A percentile compares a stretch with the other conserved stretches of the same genome.
phyloP scores from a whole-genome alignment of 148 eudicot species.

The Diospyros kaki region DNA sequence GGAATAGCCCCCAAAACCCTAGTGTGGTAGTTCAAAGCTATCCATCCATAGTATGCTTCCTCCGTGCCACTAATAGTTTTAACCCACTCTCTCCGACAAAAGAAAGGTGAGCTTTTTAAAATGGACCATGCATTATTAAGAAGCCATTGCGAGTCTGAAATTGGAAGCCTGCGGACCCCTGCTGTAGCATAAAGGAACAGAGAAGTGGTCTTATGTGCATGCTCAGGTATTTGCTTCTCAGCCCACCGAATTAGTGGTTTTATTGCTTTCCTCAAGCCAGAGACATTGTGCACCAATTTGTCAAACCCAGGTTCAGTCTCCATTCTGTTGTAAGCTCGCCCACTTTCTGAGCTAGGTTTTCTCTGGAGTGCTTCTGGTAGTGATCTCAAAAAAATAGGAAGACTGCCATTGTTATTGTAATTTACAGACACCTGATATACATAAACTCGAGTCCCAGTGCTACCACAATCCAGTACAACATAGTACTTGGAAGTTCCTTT shows the following conservation, averaged over 20 bases:
- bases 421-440: slow-evolving; percentile 73
- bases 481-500: slow-evolving; percentile 65
- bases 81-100: slow-evolving; percentile 80
- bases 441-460: slow-evolving; percentile 94
- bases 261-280: slow-evolving; percentile 70
- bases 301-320: slow-evolving; percentile 99
- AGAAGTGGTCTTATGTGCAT: slow-evolving; percentile 71
- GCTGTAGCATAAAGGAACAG: slow-evolving; percentile 94
- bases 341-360: slow-evolving; percentile 60
- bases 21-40: slow-evolving; percentile 84
- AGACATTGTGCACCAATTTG: slow-evolving; percentile 74
- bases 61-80: slow-evolving; percentile 87
- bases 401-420: slow-evolving; percentile 48
- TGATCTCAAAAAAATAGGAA: slow-evolving; percentile 75
- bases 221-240: slow-evolving; percentile 75
- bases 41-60: slow-evolving; percentile 99
- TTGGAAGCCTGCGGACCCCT: slow-evolving; percentile 90
- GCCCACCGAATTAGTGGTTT: slow-evolving; percentile 92
- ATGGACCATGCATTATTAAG: slow-evolving; percentile 76
- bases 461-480: slow-evolving; percentile 94
- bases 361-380: slow-evolving; percentile 51
- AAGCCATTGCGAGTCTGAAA: slow-evolving; percentile 86
- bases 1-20: slow-evolving; percentile 65
- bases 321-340: slow-evolving; percentile 93
- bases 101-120: slow-evolving; percentile 61